Evolutionary conservation across 106 monocot genomes (phyloP).

Genomic region (Amphibolis antarctica): DNA sequence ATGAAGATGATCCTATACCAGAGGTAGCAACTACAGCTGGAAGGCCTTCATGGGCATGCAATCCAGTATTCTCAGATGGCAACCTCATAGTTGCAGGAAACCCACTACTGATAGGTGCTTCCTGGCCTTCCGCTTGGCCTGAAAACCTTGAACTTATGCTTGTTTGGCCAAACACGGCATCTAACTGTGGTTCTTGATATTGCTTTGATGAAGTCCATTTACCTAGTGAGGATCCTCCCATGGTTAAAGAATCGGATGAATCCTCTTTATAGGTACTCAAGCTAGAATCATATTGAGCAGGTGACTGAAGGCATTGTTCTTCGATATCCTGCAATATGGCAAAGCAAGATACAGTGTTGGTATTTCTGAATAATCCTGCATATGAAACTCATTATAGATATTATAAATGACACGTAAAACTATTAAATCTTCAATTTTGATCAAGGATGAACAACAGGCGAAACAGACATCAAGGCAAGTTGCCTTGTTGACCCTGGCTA

Average conservation of each 20-base stretch:
- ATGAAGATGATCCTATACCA: conserved; percentile 18
- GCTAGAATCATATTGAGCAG: conserved; percentile 20
- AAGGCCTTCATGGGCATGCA: not conserved
- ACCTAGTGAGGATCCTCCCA: conserved; percentile 10
- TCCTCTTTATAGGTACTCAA: conserved; percentile 22
- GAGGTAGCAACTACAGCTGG: conserved; percentile 12
- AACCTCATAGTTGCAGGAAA: conserved; percentile 19
- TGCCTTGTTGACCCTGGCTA: too few species aligned
- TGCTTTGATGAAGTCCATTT: conserved; percentile 18
- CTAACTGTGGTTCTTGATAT: conserved; percentile 18
- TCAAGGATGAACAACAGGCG: too few species aligned
- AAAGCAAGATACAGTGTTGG: not conserved
- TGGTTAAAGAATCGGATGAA: conserved; percentile 15
- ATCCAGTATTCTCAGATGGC: conserved; percentile 24
- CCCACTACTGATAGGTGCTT: conserved; percentile 19
- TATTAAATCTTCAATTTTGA: too few species aligned
- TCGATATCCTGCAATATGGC: conserved; percentile 33
- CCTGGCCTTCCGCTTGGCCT: conserved; percentile 17
- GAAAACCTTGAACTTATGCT: conserved; percentile 27
- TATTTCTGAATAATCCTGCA: not conserved
- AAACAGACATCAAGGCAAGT: too few species aligned
- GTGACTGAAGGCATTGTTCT: conserved; percentile 17
- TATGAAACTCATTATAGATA: not conserved
- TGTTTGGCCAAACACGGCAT: conserved; percentile 10
- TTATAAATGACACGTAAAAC: not conserved